Conservation (phyloP, 176 grass and related monocot genomes). For the Triticum timopheevii region DNA sequence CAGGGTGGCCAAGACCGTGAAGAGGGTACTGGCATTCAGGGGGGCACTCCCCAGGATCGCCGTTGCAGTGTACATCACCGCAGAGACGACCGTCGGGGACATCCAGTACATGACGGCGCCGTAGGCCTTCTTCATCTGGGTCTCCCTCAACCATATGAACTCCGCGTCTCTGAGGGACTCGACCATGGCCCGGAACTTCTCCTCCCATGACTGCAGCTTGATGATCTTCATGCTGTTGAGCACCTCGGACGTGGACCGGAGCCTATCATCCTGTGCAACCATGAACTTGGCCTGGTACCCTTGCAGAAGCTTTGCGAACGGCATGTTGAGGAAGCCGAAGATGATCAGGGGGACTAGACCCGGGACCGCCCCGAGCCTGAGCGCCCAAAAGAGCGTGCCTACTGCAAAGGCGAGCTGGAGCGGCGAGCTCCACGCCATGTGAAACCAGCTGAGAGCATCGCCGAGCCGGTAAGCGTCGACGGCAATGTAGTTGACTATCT, state of each 20-base stretch:
- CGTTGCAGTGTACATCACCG: conserved; percentile 68
- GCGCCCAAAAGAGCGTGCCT: conserved; percentile 69
- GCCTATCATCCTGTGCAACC: conserved; percentile 77
- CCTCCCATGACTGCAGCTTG: conserved; percentile 95
- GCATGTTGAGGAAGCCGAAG: conserved; percentile 73
- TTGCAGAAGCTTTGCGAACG: conserved; percentile 73
- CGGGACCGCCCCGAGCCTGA: conserved; percentile 64
- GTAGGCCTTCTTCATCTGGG: conserved; percentile 79
- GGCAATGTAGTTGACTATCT: conserved; percentile 84
- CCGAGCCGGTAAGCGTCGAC: conserved; percentile 87
- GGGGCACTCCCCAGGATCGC: conserved; percentile 61
- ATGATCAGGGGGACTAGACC: conserved; percentile 72
- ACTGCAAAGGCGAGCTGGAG: conserved; percentile 62
- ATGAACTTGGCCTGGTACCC: conserved; percentile 78
- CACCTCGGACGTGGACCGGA: conserved; percentile 72
- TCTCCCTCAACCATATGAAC: conserved; percentile 75
- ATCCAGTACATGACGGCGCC: conserved; percentile 79
- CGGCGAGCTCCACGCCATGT: conserved; percentile 76
- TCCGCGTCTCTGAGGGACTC: conserved; percentile 61
- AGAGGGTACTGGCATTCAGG: conserved; percentile 76
- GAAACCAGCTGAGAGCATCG: conserved; percentile 78
- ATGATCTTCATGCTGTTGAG: conserved; percentile 98
- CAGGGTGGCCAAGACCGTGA: conserved; percentile 70
- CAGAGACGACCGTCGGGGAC: conserved; percentile 70
- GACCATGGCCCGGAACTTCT: conserved; percentile 53